Evolutionary conservation across 257 asterid genomes (phyloP), one percentile per base, ranked within the genome.

Genomic region (Ocimum tenuiflorum): DNA sequence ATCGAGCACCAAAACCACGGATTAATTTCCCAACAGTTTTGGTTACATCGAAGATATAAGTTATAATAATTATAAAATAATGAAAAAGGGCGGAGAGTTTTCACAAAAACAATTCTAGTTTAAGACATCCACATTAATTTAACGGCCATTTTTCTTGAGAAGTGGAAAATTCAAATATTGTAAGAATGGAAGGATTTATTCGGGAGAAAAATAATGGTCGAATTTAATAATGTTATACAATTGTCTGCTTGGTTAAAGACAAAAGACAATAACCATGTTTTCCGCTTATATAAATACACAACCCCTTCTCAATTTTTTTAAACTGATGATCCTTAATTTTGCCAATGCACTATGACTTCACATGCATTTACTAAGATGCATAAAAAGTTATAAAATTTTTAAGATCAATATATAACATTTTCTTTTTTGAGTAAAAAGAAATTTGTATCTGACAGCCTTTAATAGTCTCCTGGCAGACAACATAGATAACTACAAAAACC

Each of bases 401-500:
- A n/a, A n/a, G n/a, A n/a, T n/a, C n/a, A n/a, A n/a, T n/a, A n/a
- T n/a, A n/a, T n/a, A n/a, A 27, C 31, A 27, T 27, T 27, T 27
- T 27, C 4, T 27, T 27, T 1, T 27, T 27, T 27, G 2, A 27
- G 2, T 27, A 1, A 27, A 1, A 27, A 27, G 23, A 24, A 52
- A 0, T 36, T 8, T 0, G 12, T 0, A 36, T 39, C 45, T 10
- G 66, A 53, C 66, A 62, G 43, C 15, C 17, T 43, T 57, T 12
- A 68, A 11, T 29, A 45, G 18, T 1, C 18, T 1, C 49, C n/a
- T 39, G 51, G 43, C 20, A 49, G 62, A 41, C 58, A 57, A 43
- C 55, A 47, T 47, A 6, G 77, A 29, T 36, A 66, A 61, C 39
- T 31, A 67, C 78, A 53, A 67, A 69, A 67, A 67, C 48, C 36